Conservation (phyloP, 441 rosid genomes). For the Gossypium gossypioides region DNA sequence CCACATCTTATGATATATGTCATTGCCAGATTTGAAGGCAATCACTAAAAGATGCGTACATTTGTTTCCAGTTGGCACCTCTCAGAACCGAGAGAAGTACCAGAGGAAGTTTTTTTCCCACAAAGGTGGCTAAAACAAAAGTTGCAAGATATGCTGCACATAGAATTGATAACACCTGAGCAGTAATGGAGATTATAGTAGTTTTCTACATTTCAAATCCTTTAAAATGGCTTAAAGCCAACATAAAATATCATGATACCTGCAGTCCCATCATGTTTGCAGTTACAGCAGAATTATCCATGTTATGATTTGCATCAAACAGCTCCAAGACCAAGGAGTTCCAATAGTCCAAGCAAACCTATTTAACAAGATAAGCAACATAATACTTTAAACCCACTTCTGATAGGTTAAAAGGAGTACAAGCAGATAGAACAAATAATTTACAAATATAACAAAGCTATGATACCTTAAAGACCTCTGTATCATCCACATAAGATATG, state of each 20-base stretch:
- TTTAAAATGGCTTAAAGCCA: not conserved
- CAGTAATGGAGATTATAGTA: not conserved
- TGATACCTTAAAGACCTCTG: conserved; percentile 93
- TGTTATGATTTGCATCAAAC: conserved; percentile 74
- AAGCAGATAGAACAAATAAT: not conserved
- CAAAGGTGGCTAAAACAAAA: not conserved
- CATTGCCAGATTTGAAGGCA: not conserved
- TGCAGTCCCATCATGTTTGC: conserved; percentile 78
- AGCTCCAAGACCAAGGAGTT: conserved; percentile 84
- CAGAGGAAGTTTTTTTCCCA: not conserved
- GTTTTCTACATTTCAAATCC: not conserved
- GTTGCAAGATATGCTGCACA: not conserved
- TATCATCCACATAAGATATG: conserved; percentile 95
- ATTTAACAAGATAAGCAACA: conserved; percentile 16
- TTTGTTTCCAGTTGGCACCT: not conserved
- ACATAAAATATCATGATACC: conserved; percentile 31
- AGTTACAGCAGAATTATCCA: conserved; percentile 74
- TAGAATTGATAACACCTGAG: not conserved
- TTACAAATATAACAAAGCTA: not conserved
- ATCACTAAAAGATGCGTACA: not conserved
- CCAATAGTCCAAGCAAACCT: conserved; percentile 99
- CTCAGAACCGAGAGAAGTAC: not conserved
- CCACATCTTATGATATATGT: not conserved
- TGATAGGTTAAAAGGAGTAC: not conserved
- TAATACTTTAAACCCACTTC: conserved; percentile 2